Conservation (phyloP, 352 stramenopile genomes). For the Pythium apleroticum region DNA sequence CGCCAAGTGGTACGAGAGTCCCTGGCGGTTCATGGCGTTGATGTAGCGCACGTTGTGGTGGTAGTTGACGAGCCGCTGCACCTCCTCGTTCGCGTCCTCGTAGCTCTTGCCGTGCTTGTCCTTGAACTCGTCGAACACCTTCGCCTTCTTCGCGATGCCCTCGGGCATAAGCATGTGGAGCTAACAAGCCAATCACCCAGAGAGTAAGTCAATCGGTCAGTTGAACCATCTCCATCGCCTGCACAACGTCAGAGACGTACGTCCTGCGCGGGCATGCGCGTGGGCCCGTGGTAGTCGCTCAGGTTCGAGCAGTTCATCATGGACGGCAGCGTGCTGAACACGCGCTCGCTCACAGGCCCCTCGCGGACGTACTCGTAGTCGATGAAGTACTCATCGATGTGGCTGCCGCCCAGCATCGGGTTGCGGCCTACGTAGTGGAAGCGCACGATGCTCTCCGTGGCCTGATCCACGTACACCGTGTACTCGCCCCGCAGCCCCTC, state of each 20-base stretch:
- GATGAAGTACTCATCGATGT: slow-evolving; percentile 90
- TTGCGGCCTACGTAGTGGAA: slow-evolving; percentile 89
- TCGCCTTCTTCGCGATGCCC: slow-evolving; percentile 48
- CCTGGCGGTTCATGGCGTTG: slow-evolving; percentile 84
- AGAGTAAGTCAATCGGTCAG: slow-evolving; percentile 13
- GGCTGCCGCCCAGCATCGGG: slow-evolving; percentile 77
- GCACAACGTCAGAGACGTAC: slow-evolving; percentile 35
- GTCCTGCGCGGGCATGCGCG: slow-evolving; percentile 58
- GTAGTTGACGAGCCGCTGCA: slow-evolving; percentile 62
- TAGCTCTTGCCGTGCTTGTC: slow-evolving; percentile 62
- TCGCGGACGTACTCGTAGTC: slow-evolving; percentile 88
- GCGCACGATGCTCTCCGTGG: slow-evolving; percentile 69
- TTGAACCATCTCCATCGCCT: not conserved
- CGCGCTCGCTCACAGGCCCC: slow-evolving; percentile 56
- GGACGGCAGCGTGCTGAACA: slow-evolving; percentile 67
- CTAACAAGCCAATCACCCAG: slow-evolving; percentile 31
- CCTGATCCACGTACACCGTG: slow-evolving; percentile 83
- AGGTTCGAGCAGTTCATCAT: slow-evolving; percentile 85
- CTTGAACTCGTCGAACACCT: slow-evolving; percentile 73
- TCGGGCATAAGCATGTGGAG: slow-evolving; percentile 85
- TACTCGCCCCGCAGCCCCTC: slow-evolving; percentile 83
- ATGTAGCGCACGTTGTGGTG: slow-evolving; percentile 86
- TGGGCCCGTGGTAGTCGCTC: slow-evolving; percentile 46
- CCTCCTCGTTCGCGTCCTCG: slow-evolving; percentile 39
- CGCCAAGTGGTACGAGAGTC: slow-evolving; percentile 70